Evolutionary conservation across 208 protist species (phyloP), one percentile per base, ranked within the genome.

Genomic region (Angomonas deanei): DNA sequence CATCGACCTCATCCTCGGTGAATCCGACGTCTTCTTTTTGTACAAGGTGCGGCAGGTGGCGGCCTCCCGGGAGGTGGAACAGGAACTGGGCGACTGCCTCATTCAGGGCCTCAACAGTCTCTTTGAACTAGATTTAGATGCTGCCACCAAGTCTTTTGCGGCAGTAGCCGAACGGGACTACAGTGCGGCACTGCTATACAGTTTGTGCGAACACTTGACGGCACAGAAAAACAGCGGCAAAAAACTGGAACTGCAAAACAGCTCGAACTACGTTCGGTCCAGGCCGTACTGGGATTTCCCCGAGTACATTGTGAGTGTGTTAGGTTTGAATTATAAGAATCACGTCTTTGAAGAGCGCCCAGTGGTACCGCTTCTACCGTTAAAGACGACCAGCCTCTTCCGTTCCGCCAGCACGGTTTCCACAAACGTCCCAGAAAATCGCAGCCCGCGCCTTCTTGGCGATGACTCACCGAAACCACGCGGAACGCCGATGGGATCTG

Each of bases 251-350:
- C 19, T 53, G 47, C n/a, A 53, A 24, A 26, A 23, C 10, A 53
- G 47, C 23, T 8, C 11, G 10, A 24, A 53, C n/a, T 53, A 53
- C 47, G 6, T 15, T 53, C 47, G 47, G 8, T 26, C 21, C 47
- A 17, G 19, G 47, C 47, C 47, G 47, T 15, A 53, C n/a, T 53
- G 47, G 47, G n/a, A 24, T n/a, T 53, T 53, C 23, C 47, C 47
- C 5, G 47, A 53, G 47, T 26, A 53, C 8, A 15, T 42, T 42
- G 36, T 42, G 47, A 53, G 47, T 53, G 47, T 26, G 47, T 28
- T 15, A 53, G n/a, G 47, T 23, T 53, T 42, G 23, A n/a, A 53
- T n/a, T 53, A 53, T n/a, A 53, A 5, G 23, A 15, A 28, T 5
- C 21, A 53, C 21, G n/a, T 28, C n/a, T 53, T 53, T 26, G 19